Evolutionary conservation across 495 filamentous ascomycete species (phyloP).

Genomic region (Evernia prunastri): DNA sequence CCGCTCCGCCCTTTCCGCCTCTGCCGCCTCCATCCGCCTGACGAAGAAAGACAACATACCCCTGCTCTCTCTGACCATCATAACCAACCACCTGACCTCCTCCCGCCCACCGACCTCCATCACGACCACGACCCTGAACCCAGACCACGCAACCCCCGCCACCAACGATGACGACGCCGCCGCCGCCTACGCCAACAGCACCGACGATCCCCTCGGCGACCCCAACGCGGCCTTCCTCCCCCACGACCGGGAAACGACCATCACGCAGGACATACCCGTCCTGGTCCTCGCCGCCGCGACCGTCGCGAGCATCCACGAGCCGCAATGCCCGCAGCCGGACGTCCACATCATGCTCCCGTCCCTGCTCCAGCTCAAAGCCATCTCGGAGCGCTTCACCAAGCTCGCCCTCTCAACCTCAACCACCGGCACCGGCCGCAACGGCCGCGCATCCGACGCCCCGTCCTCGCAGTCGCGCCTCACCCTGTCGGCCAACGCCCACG

Average conservation of each 20-base stretch:
- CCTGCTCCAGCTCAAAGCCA: constrained; percentile 75
- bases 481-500: constrained; percentile 83
- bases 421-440: constrained; percentile 21
- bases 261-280: constrained; percentile 96
- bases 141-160: constrained; percentile 22
- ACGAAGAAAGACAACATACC: constrained; percentile 87
- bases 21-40: constrained; percentile 73
- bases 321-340: constrained; percentile 82
- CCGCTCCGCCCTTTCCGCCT: constrained; percentile 69
- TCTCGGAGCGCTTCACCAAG: constrained; percentile 90
- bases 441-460: constrained; percentile 26
- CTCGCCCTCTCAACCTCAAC: constrained; percentile 45
- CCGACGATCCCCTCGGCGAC: constrained; percentile 40
- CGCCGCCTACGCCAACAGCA: too few species aligned
- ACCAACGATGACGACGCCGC: constrained; percentile 18
- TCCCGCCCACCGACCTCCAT: constrained; percentile 25
- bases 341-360: constrained; percentile 87
- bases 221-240: constrained; percentile 34
- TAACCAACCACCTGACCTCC: constrained; percentile 49
- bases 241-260: constrained; percentile 69
- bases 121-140: constrained; percentile 24
- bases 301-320: constrained; percentile 83
- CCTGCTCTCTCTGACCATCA: constrained; percentile 78
- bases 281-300: constrained; percentile 72
- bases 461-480: constrained; percentile 63